Base-by-base conservation (phyloP, 495 filamentous ascomycete genomes). In the Rusavskia elegans region DNA sequence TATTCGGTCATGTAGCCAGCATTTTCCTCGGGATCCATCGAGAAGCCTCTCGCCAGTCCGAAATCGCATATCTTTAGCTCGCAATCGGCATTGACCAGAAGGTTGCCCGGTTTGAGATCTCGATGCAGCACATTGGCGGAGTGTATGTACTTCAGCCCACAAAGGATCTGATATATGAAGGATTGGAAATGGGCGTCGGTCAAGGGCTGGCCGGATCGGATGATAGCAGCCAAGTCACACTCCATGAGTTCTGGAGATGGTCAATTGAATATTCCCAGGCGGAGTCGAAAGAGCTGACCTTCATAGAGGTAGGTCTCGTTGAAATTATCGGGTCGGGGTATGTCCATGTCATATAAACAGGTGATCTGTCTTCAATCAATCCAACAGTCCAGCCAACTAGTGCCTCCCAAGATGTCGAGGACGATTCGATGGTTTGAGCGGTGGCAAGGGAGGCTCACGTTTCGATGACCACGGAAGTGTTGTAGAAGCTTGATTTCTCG, bases 1-100 rank as follows among this genome's bases (percentile, higher is more conserved):
- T 98, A 98, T 75, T 98, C 92, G 5, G 92, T 98, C 92, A 97
- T 97, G 66, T 95, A 98, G 36, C 92, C 92, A 11, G 90, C 90
- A 64, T 98, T 98, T 72, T 98, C 93, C 69, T 97, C 89, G 0
- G 90, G 89, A 58, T 95, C 89, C 58, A 94, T 85, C 2, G 93
- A 95, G 72, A 94, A 94, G 45, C 92, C 93, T 70, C 92, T 82
- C 0, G 92, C 92, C 41, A 98, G 73, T 55, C 92, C 92, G 64
- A 98, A 98, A 69, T 98, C 92, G 67, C 90, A 96, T 59, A 98
- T 96, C 74, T 98, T 98, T 51, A 98, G 79, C 72, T 98, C 92
- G 66, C 92, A 98, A 64, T 98, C 93, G 63, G 92, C 92, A 68
- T 98, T 98, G 59, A 98, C 89, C 10, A 98, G 78, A 56, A 98